Conservation (phyloP, 1,139 yeast species). For the Sugiyamaella xylanicola region DNA sequence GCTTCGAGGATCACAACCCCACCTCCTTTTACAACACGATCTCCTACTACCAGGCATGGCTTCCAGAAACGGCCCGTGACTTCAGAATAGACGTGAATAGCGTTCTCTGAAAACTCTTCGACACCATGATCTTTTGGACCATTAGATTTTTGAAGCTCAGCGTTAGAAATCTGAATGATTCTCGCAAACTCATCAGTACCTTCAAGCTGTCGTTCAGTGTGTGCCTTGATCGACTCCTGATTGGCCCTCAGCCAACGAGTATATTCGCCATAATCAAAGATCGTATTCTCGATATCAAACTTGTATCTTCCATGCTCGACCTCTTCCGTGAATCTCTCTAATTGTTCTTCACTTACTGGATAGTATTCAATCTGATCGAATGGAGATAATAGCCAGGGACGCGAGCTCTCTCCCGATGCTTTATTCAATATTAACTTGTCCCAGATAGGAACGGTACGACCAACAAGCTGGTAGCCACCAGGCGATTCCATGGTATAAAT, state of each 20-base stretch:
- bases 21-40: conserved; percentile 69
- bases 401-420: conserved; percentile 47
- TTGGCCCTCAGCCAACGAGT: conserved; percentile 76
- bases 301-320: conserved; percentile 78
- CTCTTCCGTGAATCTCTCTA: conserved; percentile 70
- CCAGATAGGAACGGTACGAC: conserved; percentile 97
- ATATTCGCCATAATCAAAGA: conserved; percentile 81
- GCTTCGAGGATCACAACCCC: conserved; percentile 91
- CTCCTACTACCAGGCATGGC: conserved; percentile 80
- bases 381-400: conserved; percentile 89
- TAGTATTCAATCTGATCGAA: conserved; percentile 94
- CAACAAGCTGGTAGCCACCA: conserved; percentile 96
- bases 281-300: conserved; percentile 72
- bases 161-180: conserved; percentile 79
- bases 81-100: conserved; percentile 86
- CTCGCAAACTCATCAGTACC: conserved; percentile 82
- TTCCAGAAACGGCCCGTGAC: conserved; percentile 98
- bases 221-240: conserved; percentile 68
- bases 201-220: conserved; percentile 72
- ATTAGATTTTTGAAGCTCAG: conserved; percentile 59
- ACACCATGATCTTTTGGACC: conserved; percentile 37
- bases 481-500: conserved; percentile 98
- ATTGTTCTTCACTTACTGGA: conserved; percentile 82
- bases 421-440: conserved; percentile 79
- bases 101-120: conserved; percentile 62